Base-by-base conservation (phyloP, 75 land plant species). In the Pinus tabuliformis region DNA sequence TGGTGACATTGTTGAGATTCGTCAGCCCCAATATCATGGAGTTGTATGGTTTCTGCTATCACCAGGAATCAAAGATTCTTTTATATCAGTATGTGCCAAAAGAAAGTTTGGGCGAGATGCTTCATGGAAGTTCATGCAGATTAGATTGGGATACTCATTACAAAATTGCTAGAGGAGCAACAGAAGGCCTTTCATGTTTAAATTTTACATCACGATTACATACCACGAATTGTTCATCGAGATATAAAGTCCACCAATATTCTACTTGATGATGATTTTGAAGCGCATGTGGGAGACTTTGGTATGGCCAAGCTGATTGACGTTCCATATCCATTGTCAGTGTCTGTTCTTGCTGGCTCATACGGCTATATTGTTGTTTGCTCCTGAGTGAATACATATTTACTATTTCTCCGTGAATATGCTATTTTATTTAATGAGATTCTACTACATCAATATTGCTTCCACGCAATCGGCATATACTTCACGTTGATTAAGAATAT, bases 221-320 rank as follows among this genome's bases (percentile, higher is more conserved):
- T 85, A 78, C 95, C 95, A 28, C 78, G 58, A 7, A 91, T 93
- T 42, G 76, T 93, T 72, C 95, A 93, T 78, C 81, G 93, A 77
- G 95, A 93, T 75, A 89, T 93, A 17, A 93, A 92, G 75, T 88
- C 95, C 20, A 92, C 81, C 75, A 92, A 92, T 75, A 90, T 92
- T 28, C 70, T 92, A 7, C 86, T 93, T 39, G 91, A 91, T 75
- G 88, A 89, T 2, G 83, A 93, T 39, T 93, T 81, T 85, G 93
- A 89, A 78, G 93, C 95, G 15, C 93, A 89, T 83, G 93, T 93
- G 16, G 93, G 93, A 73, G 95, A 93, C 76, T 93, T 93, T 80
- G 95, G 95, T 17, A 64, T 93, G 58, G 95, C 95, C 20, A 93
- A 91, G 75, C 81, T 91, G 54, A 82, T 93, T 62, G 93, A 92